Evolutionary conservation across 495 filamentous ascomycete species (phyloP), one percentile per base, ranked within the genome.

Genomic region (Astrocystis sublimbata): DNA sequence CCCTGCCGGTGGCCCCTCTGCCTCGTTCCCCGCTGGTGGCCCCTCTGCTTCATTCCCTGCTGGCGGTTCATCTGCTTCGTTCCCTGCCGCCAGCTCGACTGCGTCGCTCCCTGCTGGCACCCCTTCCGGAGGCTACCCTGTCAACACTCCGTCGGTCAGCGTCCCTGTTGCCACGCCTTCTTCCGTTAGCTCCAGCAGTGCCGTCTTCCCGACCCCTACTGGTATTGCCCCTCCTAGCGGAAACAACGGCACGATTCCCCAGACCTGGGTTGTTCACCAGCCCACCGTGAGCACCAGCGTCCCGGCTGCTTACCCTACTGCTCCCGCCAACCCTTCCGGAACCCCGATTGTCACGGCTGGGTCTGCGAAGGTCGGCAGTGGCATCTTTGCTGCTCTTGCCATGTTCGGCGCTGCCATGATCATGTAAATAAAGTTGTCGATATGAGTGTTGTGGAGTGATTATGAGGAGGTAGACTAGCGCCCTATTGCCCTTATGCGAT

Each of bases 291-390:
- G 64, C 21, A 26, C 61, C 23, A 24, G 45, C 0, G 1, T 21
- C 36, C 15, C 61, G 2, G 40, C 56, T 4, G 41, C 61, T 9
- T 65, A 66, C 65, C 68, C 63, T 13, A 63, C 62, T 15, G 36
- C 19, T 2, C 60, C 65, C 43, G 63, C n/a, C n/a, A n/a, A n/a
- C n/a, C n/a, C n/a, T n/a, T n/a, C 33, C 31, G 56, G 53, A 40
- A 64, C 69, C 8, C 59, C 66, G 1, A 64, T 67, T 24, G 58
- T 59, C 24, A 71, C 68, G 5, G 71, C 66, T 5, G 71, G 66
- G 61, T 68, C 66, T 19, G 58, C 62, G 19, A 73, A 68, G 63
- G 41, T 71, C 15, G 63, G 65, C 31, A 66, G 68, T 46, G 64
- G 71, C 61, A 30, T 69, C 13, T 68, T 65, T 30, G 69, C 62